These are phyloP conservation scores for Corchorus olitorius DNA, from an alignment of 345 rosid genomes.

Conservation along the genomic window DNA sequence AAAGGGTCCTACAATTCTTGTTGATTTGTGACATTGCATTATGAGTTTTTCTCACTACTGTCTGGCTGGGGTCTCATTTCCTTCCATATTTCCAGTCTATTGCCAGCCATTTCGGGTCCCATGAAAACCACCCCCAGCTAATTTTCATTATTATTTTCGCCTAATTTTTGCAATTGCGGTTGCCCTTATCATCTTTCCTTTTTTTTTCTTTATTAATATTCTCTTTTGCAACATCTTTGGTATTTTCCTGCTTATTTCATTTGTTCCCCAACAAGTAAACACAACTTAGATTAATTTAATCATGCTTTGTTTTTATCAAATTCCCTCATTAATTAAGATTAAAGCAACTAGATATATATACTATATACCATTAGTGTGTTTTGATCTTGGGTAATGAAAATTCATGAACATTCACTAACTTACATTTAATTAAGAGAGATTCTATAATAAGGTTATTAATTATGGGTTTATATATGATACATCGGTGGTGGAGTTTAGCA, in stretches of 20 bases:
- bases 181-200: background rate
- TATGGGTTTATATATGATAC: too few species aligned
- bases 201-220: background rate
- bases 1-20: conserved; percentile 26
- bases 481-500: too few species aligned
- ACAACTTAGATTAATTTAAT: background rate
- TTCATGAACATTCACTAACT: too few species aligned
- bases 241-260: background rate
- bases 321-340: background rate
- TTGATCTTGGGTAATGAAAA: too few species aligned
- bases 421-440: too few species aligned
- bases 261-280: conserved; percentile 20
- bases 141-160: conserved; percentile 20
- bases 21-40: conserved; percentile 19
- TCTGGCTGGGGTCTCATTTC: conserved; percentile 27
- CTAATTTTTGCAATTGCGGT: too few species aligned
- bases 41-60: conserved; percentile 14
- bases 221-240: background rate
- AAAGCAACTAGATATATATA: background rate
- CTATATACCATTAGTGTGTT: too few species aligned
- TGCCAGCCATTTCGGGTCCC: conserved; percentile 41
- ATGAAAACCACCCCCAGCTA: conserved; percentile 24
- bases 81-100: conserved; percentile 8
- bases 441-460: too few species aligned
- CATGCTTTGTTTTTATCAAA: background rate